Conservation (phyloP, 495 filamentous ascomycete species). For the Penicillium arizonense region DNA sequence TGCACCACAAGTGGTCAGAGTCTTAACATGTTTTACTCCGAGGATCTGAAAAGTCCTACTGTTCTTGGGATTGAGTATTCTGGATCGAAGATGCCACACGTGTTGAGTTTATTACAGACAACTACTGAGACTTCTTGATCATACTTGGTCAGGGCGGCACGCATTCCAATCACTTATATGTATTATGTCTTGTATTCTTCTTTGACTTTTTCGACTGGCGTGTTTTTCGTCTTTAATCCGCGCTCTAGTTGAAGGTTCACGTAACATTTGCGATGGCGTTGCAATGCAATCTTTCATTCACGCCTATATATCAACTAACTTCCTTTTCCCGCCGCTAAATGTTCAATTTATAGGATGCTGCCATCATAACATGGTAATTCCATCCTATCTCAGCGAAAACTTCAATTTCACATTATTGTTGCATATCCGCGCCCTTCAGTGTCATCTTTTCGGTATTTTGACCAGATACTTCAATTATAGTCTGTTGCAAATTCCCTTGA, state of each 20-base stretch:
- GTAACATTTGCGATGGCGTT: too few species aligned
- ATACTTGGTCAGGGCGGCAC: too few species aligned
- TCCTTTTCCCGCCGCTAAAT: too few species aligned
- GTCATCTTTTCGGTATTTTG: conserved; percentile 3
- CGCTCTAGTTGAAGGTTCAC: too few species aligned
- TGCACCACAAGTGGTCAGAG: conserved; percentile 7
- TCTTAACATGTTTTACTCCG: conserved; percentile 21
- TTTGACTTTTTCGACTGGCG: not conserved
- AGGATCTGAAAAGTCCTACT: conserved; percentile 12
- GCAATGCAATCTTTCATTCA: too few species aligned
- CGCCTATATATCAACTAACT: too few species aligned
- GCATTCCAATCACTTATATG: too few species aligned
- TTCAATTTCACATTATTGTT: not conserved
- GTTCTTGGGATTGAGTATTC: conserved; percentile 27
- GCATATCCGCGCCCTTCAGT: not conserved
- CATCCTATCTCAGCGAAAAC: not conserved
- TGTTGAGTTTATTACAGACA: conserved; percentile 18
- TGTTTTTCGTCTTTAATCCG: not conserved
- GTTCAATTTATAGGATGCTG: too few species aligned
- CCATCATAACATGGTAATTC: too few species aligned
- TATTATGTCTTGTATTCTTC: not conserved
- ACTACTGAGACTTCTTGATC: not conserved
- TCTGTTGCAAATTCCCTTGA: conserved; percentile 6
- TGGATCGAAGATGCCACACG: conserved; percentile 18
- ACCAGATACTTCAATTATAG: conserved; percentile 6